Evolutionary conservation across 768 basidiomycete species (phyloP).

Genomic region (Mycena maculata): DNA sequence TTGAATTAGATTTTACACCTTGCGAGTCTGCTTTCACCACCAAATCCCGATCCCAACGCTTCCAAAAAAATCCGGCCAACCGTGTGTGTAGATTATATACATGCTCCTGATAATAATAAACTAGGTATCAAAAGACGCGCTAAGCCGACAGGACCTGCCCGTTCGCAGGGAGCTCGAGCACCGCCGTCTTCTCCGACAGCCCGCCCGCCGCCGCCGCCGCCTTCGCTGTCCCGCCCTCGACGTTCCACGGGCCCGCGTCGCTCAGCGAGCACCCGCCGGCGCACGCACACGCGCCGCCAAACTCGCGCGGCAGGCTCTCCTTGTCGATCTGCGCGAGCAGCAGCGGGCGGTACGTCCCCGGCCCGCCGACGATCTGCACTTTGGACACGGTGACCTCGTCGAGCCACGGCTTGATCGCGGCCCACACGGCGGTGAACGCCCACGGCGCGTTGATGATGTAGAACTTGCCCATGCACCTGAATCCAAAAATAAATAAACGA

Average conservation of each 20-base stretch:
- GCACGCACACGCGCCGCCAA: slow-evolving; percentile 88
- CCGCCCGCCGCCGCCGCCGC: not conserved
- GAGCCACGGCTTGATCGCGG: slow-evolving; percentile 90
- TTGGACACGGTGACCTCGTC: slow-evolving; percentile 95
- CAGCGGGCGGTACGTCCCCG: slow-evolving; percentile 70
- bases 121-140: too few species aligned
- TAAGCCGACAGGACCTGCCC: too few species aligned
- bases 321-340: slow-evolving; percentile 84
- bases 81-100: too few species aligned
- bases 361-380: slow-evolving; percentile 84
- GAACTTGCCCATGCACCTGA: too few species aligned
- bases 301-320: slow-evolving; percentile 85
- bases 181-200: slow-evolving; percentile 19
- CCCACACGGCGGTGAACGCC: slow-evolving; percentile 91
- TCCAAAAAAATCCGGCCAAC: too few species aligned
- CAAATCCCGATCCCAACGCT: too few species aligned
- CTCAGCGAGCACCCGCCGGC: slow-evolving; percentile 85
- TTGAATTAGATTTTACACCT: too few species aligned
- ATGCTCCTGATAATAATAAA: too few species aligned
- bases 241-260: slow-evolving; percentile 32
- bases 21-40: too few species aligned
- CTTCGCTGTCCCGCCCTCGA: slow-evolving; percentile 5
- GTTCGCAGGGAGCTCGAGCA: slow-evolving; percentile 10
- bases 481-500: too few species aligned
- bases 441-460: slow-evolving; percentile 99